Evolutionary conservation across 768 basidiomycete species (phyloP).

Genomic region (Lentinula raphanica): DNA sequence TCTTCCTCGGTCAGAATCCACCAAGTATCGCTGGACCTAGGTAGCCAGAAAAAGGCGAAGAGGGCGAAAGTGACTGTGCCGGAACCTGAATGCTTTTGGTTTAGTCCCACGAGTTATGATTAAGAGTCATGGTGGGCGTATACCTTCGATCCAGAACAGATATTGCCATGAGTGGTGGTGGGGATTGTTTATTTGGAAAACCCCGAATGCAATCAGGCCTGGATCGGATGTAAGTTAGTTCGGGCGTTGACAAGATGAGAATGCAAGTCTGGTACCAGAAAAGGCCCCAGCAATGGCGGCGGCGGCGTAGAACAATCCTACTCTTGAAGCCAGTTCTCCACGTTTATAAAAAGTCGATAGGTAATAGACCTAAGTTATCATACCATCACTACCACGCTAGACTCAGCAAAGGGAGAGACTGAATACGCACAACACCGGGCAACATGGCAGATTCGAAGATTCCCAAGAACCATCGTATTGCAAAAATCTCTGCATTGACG

Average conservation of each 20-base stretch:
- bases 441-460: slow-evolving; percentile 47
- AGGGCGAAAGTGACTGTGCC: slow-evolving; percentile 37
- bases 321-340: slow-evolving; percentile 44
- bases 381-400: background rate
- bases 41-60: slow-evolving; percentile 44
- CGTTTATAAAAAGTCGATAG: slow-evolving; percentile 49
- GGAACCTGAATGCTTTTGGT: slow-evolving; percentile 24
- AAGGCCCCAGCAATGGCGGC: slow-evolving; percentile 44
- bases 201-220: slow-evolving; percentile 46
- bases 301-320: slow-evolving; percentile 47
- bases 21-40: slow-evolving; percentile 39
- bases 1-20: slow-evolving; percentile 29
- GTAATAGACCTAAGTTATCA: slow-evolving; percentile 38
- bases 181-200: slow-evolving; percentile 40
- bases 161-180: slow-evolving; percentile 47
- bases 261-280: slow-evolving; percentile 25
- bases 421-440: slow-evolving; percentile 32
- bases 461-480: slow-evolving; percentile 43
- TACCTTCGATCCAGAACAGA: slow-evolving; percentile 49
- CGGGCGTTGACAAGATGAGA: background rate
- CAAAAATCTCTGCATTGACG: slow-evolving; percentile 32
- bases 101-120: background rate
- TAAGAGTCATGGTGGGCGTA: background rate
- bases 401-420: background rate
- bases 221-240: background rate